phyloP scores from a whole-genome alignment of 2,329 filamentous ascomycete species.

The Aureobasidium namibiae region DNA sequence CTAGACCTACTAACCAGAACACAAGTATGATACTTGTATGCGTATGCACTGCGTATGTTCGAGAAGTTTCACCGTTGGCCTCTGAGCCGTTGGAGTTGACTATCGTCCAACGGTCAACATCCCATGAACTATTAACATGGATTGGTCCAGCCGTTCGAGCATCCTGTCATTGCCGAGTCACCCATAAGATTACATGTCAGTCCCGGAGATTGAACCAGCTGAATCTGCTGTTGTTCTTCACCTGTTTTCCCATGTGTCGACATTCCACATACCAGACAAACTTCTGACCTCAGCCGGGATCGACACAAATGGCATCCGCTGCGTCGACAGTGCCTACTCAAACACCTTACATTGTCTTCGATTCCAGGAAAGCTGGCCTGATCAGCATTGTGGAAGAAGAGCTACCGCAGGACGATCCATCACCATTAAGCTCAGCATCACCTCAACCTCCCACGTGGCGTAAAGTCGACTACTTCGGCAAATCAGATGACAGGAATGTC shows the following conservation, averaged over 20 bases:
- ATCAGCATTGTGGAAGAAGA: constrained; percentile 6
- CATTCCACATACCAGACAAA: background rate
- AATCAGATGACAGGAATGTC: background rate
- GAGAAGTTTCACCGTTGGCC: background rate
- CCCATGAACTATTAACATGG: constrained; percentile 3
- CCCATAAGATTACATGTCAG: constrained; percentile 2
- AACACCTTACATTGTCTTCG: background rate
- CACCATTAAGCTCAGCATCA: background rate
- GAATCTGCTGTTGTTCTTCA: background rate
- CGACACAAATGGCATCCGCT: background rate
- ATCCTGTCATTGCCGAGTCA: constrained; percentile 1
- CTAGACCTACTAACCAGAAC: background rate
- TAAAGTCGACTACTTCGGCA: background rate
- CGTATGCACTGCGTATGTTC: background rate
- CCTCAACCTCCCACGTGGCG: background rate
- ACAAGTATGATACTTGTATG: background rate
- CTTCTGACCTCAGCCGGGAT: background rate
- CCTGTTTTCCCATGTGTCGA: background rate
- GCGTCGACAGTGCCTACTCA: background rate
- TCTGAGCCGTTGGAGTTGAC: background rate
- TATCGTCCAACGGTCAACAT: constrained; percentile 3
- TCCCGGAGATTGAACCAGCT: constrained; percentile 2
- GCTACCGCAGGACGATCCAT: background rate
- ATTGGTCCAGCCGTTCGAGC: constrained; percentile 3
- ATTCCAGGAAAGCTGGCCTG: background rate